A percentile compares a stretch with the other conserved stretches of the same genome.
phyloP scores from a whole-genome alignment of 148 eudicot species.

The Rhododendron griersonianum region DNA sequence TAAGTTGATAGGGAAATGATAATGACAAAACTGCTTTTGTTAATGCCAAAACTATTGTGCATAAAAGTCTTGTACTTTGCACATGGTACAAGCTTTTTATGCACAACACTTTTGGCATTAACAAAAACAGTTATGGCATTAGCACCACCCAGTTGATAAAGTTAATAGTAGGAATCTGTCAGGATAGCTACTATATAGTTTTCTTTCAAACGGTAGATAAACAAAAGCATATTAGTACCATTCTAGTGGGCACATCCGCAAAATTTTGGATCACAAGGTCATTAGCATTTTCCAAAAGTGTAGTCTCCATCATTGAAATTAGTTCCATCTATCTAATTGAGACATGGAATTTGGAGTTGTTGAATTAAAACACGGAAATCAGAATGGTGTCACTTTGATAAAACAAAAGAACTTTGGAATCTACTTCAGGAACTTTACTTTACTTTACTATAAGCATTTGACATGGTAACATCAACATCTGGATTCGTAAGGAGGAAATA shows the following conservation, averaged over 20 bases:
- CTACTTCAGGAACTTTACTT: constrained; percentile 2
- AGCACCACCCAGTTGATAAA: not conserved
- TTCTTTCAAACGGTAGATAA: not conserved
- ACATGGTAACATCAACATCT: not conserved
- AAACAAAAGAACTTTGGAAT: not conserved
- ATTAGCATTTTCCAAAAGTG: not conserved
- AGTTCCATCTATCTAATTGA: not conserved
- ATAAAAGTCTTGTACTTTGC: too few species aligned
- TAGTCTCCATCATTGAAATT: not conserved
- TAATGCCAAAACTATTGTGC: too few species aligned
- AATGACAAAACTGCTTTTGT: too few species aligned
- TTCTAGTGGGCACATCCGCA: not conserved
- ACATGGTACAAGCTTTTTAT: too few species aligned
- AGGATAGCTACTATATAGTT: not conserved
- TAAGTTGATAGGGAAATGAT: not conserved
- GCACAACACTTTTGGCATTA: too few species aligned
- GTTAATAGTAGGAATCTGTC: not conserved
- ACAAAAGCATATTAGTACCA: not conserved
- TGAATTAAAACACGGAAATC: not conserved
- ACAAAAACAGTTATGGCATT: too few species aligned
- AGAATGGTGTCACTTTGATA: not conserved
- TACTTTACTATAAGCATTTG: not conserved
- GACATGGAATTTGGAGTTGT: not conserved
- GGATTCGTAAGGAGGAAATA: not conserved
- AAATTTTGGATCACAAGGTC: not conserved